These are phyloP conservation scores for Yamadazyma mexicana DNA, from an alignment of 1,139 yeast genomes.

Conservation along the genomic window DNA sequence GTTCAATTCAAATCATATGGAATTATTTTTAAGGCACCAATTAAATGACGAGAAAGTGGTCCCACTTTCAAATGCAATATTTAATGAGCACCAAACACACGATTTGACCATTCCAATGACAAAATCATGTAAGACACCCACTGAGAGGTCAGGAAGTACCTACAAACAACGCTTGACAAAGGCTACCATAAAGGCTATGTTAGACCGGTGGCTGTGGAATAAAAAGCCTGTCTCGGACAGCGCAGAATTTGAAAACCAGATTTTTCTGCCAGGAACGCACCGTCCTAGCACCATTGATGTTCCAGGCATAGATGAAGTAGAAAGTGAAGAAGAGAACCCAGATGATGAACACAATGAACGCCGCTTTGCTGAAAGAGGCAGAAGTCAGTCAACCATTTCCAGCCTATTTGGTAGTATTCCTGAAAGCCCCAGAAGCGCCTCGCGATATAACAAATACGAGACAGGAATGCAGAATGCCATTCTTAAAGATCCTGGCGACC, in stretches of 20 bases:
- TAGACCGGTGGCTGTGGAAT: constrained; percentile 6
- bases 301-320: constrained; percentile 22
- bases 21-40: constrained; percentile 10
- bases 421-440: neutral
- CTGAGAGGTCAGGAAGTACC: neutral
- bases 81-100: constrained; percentile 7
- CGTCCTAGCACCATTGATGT: constrained; percentile 22
- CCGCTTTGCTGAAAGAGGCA: constrained; percentile 4
- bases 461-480: too few relatives aligned
- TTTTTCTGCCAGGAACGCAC: constrained; percentile 30
- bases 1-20: neutral
- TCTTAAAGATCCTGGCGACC: too few relatives aligned
- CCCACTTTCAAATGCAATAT: constrained; percentile 15
- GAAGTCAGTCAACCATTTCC: constrained; percentile 12
- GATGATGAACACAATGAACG: constrained; percentile 1
- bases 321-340: constrained; percentile 8
- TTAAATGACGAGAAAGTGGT: constrained; percentile 15
- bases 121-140: neutral
- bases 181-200: constrained; percentile 5
- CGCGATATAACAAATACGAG: too few relatives aligned
- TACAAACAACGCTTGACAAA: neutral
- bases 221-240: constrained; percentile 9
- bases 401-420: neutral
- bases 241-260: constrained; percentile 21
- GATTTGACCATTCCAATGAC: neutral